Evolutionary conservation across 108 stramenopile species (phyloP).

Genomic region (Licmophora abbreviata): DNA sequence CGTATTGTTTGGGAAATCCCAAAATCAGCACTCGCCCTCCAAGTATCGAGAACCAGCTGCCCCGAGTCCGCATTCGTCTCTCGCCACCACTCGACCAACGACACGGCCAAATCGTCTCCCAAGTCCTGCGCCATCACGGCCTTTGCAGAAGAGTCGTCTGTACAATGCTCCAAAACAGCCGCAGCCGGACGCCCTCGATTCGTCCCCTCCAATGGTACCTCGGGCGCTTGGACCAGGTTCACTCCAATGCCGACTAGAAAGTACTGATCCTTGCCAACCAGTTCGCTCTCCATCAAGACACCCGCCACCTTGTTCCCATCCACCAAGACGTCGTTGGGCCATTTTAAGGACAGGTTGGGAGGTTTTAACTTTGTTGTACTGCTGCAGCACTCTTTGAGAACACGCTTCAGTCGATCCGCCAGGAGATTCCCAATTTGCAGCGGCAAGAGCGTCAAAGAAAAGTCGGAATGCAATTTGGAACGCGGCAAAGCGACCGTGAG

Average conservation of each 20-base stretch:
- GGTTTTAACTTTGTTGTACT: conserved; percentile 6
- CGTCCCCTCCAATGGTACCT: conserved; percentile 39
- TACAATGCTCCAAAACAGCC: conserved; percentile 44
- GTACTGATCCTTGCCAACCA: conserved; percentile 38
- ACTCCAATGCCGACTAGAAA: conserved; percentile 89
- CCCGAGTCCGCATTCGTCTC: neutral
- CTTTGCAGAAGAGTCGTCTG: too few species aligned
- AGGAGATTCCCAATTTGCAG: conserved; percentile 39
- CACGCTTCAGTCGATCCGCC: conserved; percentile 18
- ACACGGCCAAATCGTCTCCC: conserved; percentile 22
- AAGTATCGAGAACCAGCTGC: conserved; percentile 20
- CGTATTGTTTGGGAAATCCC: conserved; percentile 17
- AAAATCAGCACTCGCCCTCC: conserved; percentile 41
- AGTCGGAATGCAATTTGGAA: conserved; percentile 19
- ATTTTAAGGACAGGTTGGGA: conserved; percentile 86
- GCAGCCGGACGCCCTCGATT: conserved; percentile 59
- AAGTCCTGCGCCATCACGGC: conserved; percentile 15
- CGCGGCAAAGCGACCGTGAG: conserved; percentile 38
- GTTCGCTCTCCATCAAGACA: conserved; percentile 58
- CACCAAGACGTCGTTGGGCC: conserved; percentile 93
- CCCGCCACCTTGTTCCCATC: conserved; percentile 54
- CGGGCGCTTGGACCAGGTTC: conserved; percentile 81
- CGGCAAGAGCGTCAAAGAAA: conserved; percentile 37
- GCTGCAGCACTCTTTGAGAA: neutral
- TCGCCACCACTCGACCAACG: conserved; percentile 25